Base-by-base conservation (phyloP, 148 eudicot species). In the Nepenthes mirabilis region DNA sequence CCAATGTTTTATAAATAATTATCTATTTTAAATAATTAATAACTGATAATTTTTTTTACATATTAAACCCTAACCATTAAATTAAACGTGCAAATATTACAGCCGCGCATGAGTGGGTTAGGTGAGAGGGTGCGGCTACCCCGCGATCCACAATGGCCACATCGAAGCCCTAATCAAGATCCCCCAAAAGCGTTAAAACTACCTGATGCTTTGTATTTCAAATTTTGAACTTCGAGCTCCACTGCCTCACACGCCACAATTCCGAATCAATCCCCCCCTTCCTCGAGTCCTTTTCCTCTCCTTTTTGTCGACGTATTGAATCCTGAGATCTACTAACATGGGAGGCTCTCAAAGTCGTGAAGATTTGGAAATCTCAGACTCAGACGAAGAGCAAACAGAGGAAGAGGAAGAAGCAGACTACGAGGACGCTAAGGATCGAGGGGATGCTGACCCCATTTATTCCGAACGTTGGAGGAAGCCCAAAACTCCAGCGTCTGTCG, bases 291-390 rank as follows among this genome's bases (percentile, higher is more conserved):
- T 52, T 23, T 52, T 1, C n/a, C 14, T 52, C 55, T 52, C 14
- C 55, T 52, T n/a, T 12, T 23, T 10, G 6, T 40, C 8, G 45
- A 4, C 4, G 45, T 40, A 3, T 40, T 40, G 14, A 52, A 13
- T 32, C 35, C n/a, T 52, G 49, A 53, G 57, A 36, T 63, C 23
- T 53, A 50, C 58, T 14, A 9, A 55, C 35, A 83, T 87, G 95
- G 95, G 95, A 43, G 83, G 65, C 32, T 72, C 86, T 2, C 79
- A 86, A 13, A 83, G 88, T 53, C 85, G 93, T 12, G 86, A 83
- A 32, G 89, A 84, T 1, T 67, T 83, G 4, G 86, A 86, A 14
- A 78, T 86, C 14, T 79, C 93, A 3, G 91, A 83, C 14, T 74
- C 85, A 9, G 88, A 83, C 34, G 80, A 80, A 0, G 71, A 78